Percentiles rank a stretch among this genome's conserved stretches.
Evolutionary conservation across 164 flowering plant species (phyloP).

Genomic region (Paratinospora sagittata): DNA sequence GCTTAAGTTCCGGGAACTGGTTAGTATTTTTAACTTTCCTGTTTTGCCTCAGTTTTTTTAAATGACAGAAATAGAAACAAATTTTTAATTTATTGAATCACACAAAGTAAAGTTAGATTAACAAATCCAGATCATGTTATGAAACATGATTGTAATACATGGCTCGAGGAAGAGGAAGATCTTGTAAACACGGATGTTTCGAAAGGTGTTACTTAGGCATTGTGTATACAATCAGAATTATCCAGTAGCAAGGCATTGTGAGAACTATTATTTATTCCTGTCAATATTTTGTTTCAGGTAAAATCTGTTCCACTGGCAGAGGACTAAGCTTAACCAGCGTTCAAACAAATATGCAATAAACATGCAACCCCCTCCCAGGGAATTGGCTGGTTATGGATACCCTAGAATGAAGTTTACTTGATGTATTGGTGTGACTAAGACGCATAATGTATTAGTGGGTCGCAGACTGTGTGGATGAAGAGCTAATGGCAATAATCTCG

Average conservation of each 20-base stretch:
- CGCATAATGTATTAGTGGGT: not conserved
- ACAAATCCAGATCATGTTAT: too few species aligned
- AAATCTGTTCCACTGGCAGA: constrained; percentile 59
- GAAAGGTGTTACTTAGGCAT: too few species aligned
- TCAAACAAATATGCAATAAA: too few species aligned
- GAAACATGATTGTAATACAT: too few species aligned
- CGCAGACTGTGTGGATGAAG: not conserved
- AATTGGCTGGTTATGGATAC: not conserved
- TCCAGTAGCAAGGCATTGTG: not conserved
- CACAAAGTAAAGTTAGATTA: too few species aligned
- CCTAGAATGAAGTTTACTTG: not conserved
- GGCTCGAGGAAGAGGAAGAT: too few species aligned
- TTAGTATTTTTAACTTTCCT: constrained; percentile 23
- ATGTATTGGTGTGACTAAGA: not conserved
- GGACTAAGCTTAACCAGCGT: not conserved
- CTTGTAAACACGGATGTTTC: too few species aligned
- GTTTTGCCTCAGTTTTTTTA: too few species aligned
- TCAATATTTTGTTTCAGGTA: constrained; percentile 42
- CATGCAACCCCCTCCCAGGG: not conserved
- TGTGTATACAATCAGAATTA: not conserved
- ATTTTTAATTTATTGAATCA: not conserved
- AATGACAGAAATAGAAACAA: not conserved
- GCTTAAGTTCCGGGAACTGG: constrained; percentile 84
- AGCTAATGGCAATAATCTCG: too few species aligned
- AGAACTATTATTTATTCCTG: too few species aligned